Evolutionary conservation across 306 rosid species (phyloP), one percentile per base, ranked within the genome.

Genomic region (Potentilla sterilis): DNA sequence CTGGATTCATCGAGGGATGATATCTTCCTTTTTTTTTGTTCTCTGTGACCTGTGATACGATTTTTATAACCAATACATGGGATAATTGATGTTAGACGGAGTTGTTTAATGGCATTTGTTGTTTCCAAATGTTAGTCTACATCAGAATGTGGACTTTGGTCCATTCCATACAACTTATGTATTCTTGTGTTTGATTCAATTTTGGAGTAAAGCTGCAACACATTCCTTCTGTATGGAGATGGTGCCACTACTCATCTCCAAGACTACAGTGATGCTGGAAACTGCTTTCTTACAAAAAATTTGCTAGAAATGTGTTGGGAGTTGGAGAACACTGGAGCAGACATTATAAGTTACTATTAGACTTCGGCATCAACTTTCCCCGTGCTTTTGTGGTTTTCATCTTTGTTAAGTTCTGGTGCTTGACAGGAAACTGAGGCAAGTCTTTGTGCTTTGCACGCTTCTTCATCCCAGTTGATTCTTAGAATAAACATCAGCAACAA

Each of bases 391-490:
- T 57, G 70, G 22, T 84, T 69, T 54, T 67, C 78, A 9, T 77
- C 88, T 73, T 68, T 43, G 43, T 37, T 46, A 14, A n/a, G 57
- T 34, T 48, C 75, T 15, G 71, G 63, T 8, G 37, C 61, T 4
- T 67, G 57, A 54, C 62, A 41, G 2, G 83, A 65, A 28, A 82
- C 85, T 46, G 70, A 66, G 2, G 89, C 74, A 18, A 86, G 87
- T 67, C 40, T 14, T 38, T 82, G 86, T 69, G 98, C 96, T 75
- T 86, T 89, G 40, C 81, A 67, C 72, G 85, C 91, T 83, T 93
- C 98, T 73, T 83, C 75, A 8, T 59, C 75, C 97, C 96, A 92
- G 66, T 86, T 80, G 35, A 92, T 82, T 78, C 88, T 85, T 2
- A 71, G 74, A 55, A 88, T 81, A 65, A 92, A 87, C 22, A 77